phyloP scores from a whole-genome alignment of 2,329 filamentous ascomycete species.

The Microsporum canis region DNA sequence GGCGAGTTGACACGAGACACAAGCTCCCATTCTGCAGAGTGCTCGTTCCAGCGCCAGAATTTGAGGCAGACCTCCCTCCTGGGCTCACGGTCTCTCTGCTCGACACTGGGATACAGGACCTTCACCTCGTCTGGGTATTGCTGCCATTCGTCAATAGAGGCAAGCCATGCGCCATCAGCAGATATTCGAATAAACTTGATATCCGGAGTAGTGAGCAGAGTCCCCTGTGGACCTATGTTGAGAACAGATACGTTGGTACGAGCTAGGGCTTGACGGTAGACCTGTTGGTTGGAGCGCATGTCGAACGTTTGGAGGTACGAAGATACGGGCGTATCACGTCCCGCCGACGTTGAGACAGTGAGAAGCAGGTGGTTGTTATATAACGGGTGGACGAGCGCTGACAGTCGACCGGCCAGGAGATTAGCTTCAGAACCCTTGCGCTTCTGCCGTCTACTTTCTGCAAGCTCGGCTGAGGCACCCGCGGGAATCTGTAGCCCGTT shows the following conservation, averaged over 20 bases:
- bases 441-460: background rate
- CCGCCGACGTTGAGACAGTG: conserved; percentile 49
- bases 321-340: conserved; percentile 34
- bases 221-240: conserved; percentile 61
- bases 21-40: conserved; percentile 54
- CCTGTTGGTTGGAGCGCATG: conserved; percentile 61
- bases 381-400: conserved; percentile 52
- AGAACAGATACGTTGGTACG: conserved; percentile 76
- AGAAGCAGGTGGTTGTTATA: conserved; percentile 55
- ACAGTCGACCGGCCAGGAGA: conserved; percentile 40
- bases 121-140: conserved; percentile 59
- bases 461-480: background rate
- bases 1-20: conserved; percentile 75
- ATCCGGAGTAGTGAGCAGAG: conserved; percentile 63
- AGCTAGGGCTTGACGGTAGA: conserved; percentile 78
- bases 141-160: conserved; percentile 82
- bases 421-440: conserved; percentile 24
- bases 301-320: conserved; percentile 75
- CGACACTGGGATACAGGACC: conserved; percentile 36
- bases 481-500: conserved; percentile 60
- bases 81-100: background rate
- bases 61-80: conserved; percentile 69
- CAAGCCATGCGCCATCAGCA: conserved; percentile 75
- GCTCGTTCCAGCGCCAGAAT: conserved; percentile 65
- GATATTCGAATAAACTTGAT: conserved; percentile 66